A percentile compares a stretch with the other conserved stretches of the same genome.
Conservation (phyloP, 805 yeast species). For the Pichia cabralensis region DNA sequence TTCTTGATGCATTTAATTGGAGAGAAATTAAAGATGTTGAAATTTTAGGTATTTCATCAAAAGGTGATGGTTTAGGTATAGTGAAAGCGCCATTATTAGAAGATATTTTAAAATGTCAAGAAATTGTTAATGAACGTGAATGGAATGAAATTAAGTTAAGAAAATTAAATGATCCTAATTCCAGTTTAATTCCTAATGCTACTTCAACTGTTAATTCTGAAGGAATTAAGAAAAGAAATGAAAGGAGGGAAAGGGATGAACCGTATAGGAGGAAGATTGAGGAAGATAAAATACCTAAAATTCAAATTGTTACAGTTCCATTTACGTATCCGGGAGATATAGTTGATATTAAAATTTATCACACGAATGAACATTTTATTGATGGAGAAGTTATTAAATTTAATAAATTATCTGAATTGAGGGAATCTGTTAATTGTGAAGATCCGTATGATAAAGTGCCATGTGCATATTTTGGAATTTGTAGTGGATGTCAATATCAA, state of each 20-base stretch:
- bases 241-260: slow-evolving; percentile 2
- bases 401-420: slow-evolving; percentile 24
- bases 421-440: too few species aligned
- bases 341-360: slow-evolving; percentile 60
- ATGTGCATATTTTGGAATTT: slow-evolving; percentile 81
- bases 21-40: slow-evolving; percentile 48
- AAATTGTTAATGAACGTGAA: slow-evolving; percentile 7
- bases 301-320: slow-evolving; percentile 70
- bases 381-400: slow-evolving; percentile 60
- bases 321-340: slow-evolving; percentile 83
- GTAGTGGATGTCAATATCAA: slow-evolving; percentile 95
- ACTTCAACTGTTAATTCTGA: slow-evolving; percentile 1
- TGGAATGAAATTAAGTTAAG: slow-evolving; percentile 1
- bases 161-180: neutral
- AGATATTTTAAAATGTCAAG: slow-evolving; percentile 15
- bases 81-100: slow-evolving; percentile 45
- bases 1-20: slow-evolving; percentile 40
- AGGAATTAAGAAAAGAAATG: slow-evolving; percentile 4
- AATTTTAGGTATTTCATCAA: slow-evolving; percentile 53
- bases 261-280: slow-evolving; percentile 10
- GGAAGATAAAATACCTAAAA: slow-evolving; percentile 11
- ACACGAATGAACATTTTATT: slow-evolving; percentile 63
- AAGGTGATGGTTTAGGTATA: slow-evolving; percentile 81
- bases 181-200: too few species aligned
- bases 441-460: slow-evolving; percentile 22